Conservation (phyloP, 805 yeast species). For the Peterozyma toletana region DNA sequence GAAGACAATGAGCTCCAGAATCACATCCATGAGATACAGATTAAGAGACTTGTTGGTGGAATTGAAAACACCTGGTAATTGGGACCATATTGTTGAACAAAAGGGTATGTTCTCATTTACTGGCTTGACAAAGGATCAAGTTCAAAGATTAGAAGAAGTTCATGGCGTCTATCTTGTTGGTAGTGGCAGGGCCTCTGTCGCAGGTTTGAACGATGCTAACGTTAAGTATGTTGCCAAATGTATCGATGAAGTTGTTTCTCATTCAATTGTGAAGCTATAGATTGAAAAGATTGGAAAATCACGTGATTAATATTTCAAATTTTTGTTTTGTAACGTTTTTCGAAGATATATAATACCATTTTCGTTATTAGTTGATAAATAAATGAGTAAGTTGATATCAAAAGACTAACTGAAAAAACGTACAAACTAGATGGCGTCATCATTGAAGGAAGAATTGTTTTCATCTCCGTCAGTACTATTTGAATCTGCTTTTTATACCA, state of each 20-base stretch:
- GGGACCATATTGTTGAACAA: slow-evolving; percentile 85
- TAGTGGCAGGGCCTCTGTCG: slow-evolving; percentile 88
- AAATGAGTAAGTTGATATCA: no score
- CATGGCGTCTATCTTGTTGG: slow-evolving; percentile 80
- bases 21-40: slow-evolving; percentile 61
- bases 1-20: slow-evolving; percentile 68
- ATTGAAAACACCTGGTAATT: slow-evolving; percentile 49
- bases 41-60: slow-evolving; percentile 55
- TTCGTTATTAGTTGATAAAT: no score
- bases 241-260: slow-evolving; percentile 36
- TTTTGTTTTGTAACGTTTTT: no score
- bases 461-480: no score
- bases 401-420: no score
- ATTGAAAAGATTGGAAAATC: no score
- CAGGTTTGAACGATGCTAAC: slow-evolving; percentile 78
- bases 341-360: no score
- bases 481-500: no score
- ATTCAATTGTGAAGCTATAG: not conserved
- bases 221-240: slow-evolving; percentile 68
- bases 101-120: slow-evolving; percentile 97
- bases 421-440: no score
- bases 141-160: slow-evolving; percentile 44
- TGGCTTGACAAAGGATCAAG: slow-evolving; percentile 38
- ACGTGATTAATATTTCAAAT: no score
- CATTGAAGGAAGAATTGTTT: no score